Conservation (phyloP, 257 asterid genomes). For the Catharanthus roseus region DNA sequence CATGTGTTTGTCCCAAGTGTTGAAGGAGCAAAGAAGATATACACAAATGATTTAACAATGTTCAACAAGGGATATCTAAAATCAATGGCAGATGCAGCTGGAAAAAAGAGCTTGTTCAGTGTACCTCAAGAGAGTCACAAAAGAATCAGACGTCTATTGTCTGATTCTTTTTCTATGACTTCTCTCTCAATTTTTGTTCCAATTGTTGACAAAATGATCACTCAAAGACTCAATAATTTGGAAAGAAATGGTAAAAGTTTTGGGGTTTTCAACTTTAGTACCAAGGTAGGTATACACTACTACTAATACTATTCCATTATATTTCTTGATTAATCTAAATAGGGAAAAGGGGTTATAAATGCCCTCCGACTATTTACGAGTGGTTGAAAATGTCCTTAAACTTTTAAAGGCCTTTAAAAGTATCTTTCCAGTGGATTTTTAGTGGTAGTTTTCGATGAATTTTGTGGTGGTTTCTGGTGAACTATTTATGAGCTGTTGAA, state of each 20-base stretch:
- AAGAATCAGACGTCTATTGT: conserved; percentile 40
- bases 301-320: background rate
- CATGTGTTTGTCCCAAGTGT: conserved; percentile 50
- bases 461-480: too few species aligned
- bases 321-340: too few species aligned
- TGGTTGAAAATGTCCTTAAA: too few species aligned
- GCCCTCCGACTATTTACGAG: too few species aligned
- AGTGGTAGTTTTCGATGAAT: too few species aligned
- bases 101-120: conserved; percentile 44
- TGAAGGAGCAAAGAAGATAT: conserved; percentile 42
- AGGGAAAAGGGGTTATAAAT: too few species aligned
- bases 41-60: conserved; percentile 39
- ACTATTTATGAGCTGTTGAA: too few species aligned
- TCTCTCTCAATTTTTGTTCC: conserved; percentile 40
- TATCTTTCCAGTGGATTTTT: too few species aligned
- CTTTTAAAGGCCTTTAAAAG: too few species aligned
- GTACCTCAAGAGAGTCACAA: conserved; percentile 38
- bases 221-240: conserved; percentile 25
- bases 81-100: conserved; percentile 50
- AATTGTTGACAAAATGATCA: conserved; percentile 33
- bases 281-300: conserved; percentile 54
- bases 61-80: conserved; percentile 52
- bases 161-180: conserved; percentile 52
- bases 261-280: conserved; percentile 40
- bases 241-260: conserved; percentile 40